Base-by-base conservation (phyloP, 2,329 filamentous ascomycete species). In the Xylaria sp. region DNA sequence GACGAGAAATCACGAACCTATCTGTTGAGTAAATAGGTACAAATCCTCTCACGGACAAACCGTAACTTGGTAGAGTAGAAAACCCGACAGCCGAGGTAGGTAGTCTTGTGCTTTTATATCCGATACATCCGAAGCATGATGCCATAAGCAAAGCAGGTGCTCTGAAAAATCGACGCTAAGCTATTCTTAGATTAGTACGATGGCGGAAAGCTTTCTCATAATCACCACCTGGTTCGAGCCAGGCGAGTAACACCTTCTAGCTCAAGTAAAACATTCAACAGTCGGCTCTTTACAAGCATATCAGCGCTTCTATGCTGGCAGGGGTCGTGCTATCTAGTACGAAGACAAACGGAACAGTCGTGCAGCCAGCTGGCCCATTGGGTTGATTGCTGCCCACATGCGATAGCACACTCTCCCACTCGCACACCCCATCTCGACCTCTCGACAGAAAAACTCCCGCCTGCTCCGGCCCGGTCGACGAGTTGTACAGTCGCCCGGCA, bases 401-500 rank as follows among this genome's bases (percentile, higher is more conserved):
- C 75, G 66, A 75, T 75, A 76, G 60, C 54, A 64, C 68, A 67
- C 48, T 47, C 44, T 48, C 42, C 60, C 47, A 55, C 23, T 16
- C 50, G 48, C 59, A 63, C 65, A 40, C 60, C 37, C 13, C 65
- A 59, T 48, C 64, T 53, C 67, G 62, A 57, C 65, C 61, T 48
- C 64, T 57, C 67, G 62, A 21, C 55, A 18, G 21, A 48, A 58
- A 62, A 60, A 63, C 69, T 57, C 63, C 74, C 71, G 66, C 71
- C 69, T 70, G 65, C 65, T 65, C 70, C 70, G 69, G 70, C 57
- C 57, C 32, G 63, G 65, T 69, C 70, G 63, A 63, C 70, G 67
- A 68, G 69, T 50, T 66, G 63, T 66, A 57, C 69, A 71, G 63
- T 71, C 71, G 76, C 73, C 74, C 75, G 69, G 51, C 70, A 79